Conservation (phyloP, 768 basidiomycete genomes). For the Galerina sulciceps region DNA sequence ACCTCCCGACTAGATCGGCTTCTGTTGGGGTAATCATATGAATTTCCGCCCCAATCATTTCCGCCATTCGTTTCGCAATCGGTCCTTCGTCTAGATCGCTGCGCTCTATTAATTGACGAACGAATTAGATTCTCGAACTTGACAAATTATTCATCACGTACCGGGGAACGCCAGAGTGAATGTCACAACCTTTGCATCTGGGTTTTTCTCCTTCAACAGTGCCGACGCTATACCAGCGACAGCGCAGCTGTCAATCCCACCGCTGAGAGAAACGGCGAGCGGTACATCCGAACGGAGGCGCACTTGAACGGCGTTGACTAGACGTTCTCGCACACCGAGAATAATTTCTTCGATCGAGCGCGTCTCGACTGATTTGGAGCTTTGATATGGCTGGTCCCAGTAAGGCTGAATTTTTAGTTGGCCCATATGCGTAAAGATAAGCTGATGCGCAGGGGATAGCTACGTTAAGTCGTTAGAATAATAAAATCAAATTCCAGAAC, state of each 20-base stretch:
- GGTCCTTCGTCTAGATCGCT: background rate
- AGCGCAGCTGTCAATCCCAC: background rate
- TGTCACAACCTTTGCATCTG: background rate
- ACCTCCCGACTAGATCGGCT: background rate
- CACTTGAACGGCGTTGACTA: background rate
- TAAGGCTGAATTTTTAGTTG: slow-evolving; percentile 1
- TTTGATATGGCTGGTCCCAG: background rate
- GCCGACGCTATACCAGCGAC: background rate
- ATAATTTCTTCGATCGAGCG: background rate
- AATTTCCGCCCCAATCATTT: background rate
- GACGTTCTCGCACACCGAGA: background rate
- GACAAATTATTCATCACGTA: background rate
- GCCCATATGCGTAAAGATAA: background rate
- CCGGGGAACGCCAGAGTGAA: background rate
- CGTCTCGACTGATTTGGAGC: background rate
- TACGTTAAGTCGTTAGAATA: background rate
- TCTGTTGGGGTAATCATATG: background rate
- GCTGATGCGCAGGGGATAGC: background rate
- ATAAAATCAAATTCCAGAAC: background rate
- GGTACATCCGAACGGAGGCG: background rate
- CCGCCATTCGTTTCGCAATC: background rate
- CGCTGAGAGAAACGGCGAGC: background rate
- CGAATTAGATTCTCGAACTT: background rate
- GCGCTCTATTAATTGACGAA: background rate
- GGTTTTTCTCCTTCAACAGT: background rate